Evolutionary conservation across 2,329 filamentous ascomycete species (phyloP).

Genomic region (Plectosphaerella sp.): DNA sequence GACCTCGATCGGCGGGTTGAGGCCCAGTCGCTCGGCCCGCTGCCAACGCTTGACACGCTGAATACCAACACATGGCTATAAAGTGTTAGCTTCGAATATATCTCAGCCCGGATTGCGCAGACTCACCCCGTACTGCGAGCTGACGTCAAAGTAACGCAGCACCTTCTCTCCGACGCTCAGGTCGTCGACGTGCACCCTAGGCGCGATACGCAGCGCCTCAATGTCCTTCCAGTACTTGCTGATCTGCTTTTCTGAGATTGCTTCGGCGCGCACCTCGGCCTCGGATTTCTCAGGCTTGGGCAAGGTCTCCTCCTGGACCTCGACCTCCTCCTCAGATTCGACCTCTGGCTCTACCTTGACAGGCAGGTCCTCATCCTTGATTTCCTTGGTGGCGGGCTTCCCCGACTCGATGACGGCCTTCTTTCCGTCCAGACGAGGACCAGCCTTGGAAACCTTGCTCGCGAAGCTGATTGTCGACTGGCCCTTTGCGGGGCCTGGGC

Average conservation of each 20-base stretch:
- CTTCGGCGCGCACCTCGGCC: slow-evolving; percentile 54
- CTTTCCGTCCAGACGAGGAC: slow-evolving; percentile 39
- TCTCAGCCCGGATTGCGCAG: neutral
- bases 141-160: slow-evolving; percentile 87
- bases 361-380: slow-evolving; percentile 13
- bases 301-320: slow-evolving; percentile 11
- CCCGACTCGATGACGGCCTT: slow-evolving; percentile 32
- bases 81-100: neutral
- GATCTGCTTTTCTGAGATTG: slow-evolving; percentile 65
- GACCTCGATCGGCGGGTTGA: slow-evolving; percentile 88
- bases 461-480: slow-evolving; percentile 57
- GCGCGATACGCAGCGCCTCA: slow-evolving; percentile 63
- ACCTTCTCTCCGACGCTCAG: slow-evolving; percentile 77
- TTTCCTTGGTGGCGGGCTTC: slow-evolving; percentile 12
- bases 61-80: slow-evolving; percentile 83
- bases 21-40: slow-evolving; percentile 73
- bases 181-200: slow-evolving; percentile 72
- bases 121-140: slow-evolving; percentile 85
- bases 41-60: slow-evolving; percentile 80
- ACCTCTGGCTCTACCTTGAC: slow-evolving; percentile 12
- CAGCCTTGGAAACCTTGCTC: slow-evolving; percentile 50
- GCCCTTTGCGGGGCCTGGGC: slow-evolving; percentile 32
- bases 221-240: slow-evolving; percentile 72
- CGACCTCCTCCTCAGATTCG: slow-evolving; percentile 17
- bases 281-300: slow-evolving; percentile 37